Percentiles rank a stretch among this genome's conserved stretches.
phyloP scores from a whole-genome alignment of 495 filamentous ascomycete species.

The Astrothelium macrocarpum region DNA sequence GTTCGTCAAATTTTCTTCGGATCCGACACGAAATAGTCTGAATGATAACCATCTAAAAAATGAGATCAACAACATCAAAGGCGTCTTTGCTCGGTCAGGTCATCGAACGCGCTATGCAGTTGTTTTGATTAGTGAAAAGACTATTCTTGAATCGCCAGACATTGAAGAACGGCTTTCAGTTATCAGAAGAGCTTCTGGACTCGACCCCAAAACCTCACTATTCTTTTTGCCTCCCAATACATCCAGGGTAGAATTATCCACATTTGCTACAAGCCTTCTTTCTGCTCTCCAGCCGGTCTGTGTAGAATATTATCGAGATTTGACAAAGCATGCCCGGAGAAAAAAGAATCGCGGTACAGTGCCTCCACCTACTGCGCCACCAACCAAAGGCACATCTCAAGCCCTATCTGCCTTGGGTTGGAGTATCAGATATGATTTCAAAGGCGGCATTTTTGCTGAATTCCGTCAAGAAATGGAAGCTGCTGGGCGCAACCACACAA shows the following conservation, averaged over 20 bases:
- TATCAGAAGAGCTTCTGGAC: conserved; percentile 64
- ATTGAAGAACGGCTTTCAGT: conserved; percentile 66
- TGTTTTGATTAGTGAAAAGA: conserved; percentile 64
- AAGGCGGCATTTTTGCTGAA: conserved; percentile 79
- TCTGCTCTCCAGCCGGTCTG: conserved; percentile 50
- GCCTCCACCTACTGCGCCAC: conserved; percentile 75
- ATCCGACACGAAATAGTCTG: conserved; percentile 57
- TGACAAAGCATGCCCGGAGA: conserved; percentile 77
- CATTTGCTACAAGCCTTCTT: conserved; percentile 55
- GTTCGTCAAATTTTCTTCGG: conserved; percentile 60
- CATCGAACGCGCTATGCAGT: conserved; percentile 68
- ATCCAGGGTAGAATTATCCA: conserved; percentile 48
- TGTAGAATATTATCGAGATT: conserved; percentile 80
- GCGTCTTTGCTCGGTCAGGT: conserved; percentile 52
- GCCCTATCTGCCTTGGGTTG: conserved; percentile 75
- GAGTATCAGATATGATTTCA: conserved; percentile 89
- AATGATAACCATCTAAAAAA: conserved; percentile 82
- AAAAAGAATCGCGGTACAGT: conserved; percentile 66
- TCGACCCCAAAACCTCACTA: conserved; percentile 66
- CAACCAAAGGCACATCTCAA: conserved; percentile 71
- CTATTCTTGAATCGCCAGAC: conserved; percentile 46
- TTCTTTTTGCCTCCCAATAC: conserved; percentile 63
- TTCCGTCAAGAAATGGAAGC: conserved; percentile 84
- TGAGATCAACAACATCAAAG: conserved; percentile 69
- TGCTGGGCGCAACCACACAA: conserved; percentile 70